Conservation (phyloP, 2,329 filamentous ascomycete genomes). For the Esteya vermicola region DNA sequence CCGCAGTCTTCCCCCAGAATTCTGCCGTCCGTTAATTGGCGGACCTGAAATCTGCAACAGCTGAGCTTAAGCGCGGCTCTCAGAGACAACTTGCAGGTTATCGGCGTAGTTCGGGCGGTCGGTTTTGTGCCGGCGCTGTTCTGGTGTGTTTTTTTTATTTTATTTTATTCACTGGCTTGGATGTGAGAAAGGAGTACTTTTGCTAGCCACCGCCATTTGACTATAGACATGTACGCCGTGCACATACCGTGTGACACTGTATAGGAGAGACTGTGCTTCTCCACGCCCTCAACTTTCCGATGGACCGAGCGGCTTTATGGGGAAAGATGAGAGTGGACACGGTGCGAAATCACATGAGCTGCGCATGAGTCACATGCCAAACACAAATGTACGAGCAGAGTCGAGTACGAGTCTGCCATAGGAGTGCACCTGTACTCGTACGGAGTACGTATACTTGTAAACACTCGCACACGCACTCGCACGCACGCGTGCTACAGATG, state of each 20-base stretch:
- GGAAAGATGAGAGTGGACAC: not conserved
- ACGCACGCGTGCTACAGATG: too few relatives aligned
- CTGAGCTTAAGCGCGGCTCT: too few relatives aligned
- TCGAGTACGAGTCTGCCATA: not conserved
- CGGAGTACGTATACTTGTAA: too few relatives aligned
- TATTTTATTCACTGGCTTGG: too few relatives aligned
- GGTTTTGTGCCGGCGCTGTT: not conserved
- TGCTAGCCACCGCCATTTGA: not conserved
- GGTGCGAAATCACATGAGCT: not conserved
- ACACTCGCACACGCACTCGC: too few relatives aligned
- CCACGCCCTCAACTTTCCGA: conserved; percentile 4
- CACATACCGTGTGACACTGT: not conserved
- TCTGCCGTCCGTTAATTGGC: too few relatives aligned
- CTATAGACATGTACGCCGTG: not conserved
- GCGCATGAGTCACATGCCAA: not conserved
- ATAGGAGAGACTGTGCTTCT: not conserved
- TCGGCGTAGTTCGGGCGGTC: too few relatives aligned
- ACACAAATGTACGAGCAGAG: not conserved
- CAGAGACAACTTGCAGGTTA: too few relatives aligned
- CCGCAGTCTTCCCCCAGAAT: not conserved
- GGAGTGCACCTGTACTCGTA: not conserved
- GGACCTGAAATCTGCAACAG: too few relatives aligned
- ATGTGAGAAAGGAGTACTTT: not conserved
- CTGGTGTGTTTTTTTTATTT: too few relatives aligned
- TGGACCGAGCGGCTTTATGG: conserved; percentile 5